These are phyloP conservation scores for Sclerotinia nivalis DNA, from an alignment of 2,329 filamentous ascomycete species.

Conservation along the genomic window DNA sequence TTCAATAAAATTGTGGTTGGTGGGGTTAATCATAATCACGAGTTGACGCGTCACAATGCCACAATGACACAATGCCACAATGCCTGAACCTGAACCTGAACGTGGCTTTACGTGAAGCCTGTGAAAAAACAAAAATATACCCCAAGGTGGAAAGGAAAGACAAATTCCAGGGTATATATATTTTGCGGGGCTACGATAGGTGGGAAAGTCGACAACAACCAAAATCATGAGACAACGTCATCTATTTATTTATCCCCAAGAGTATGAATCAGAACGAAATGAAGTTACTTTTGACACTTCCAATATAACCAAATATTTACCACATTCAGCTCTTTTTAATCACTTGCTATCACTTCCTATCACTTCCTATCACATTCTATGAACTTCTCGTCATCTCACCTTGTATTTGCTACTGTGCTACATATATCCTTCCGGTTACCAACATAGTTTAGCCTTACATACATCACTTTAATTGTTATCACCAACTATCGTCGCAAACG, in stretches of 20 bases:
- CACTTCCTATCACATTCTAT: not conserved
- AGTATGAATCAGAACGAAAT: not conserved
- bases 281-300: not conserved
- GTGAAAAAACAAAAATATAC: not conserved
- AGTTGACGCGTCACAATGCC: not conserved
- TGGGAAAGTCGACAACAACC: constrained; percentile 22
- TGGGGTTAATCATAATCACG: constrained; percentile 9
- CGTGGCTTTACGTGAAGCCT: not conserved
- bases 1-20: not conserved
- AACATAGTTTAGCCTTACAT: not conserved
- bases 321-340: not conserved
- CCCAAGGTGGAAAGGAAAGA: constrained; percentile 1
- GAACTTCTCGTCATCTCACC: not conserved
- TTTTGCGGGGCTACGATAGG: constrained; percentile 22
- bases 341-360: too few species aligned
- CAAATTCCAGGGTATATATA: not conserved
- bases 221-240: constrained; percentile 35
- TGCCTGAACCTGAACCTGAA: not conserved
- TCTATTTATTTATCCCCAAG: constrained; percentile 11
- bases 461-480: not conserved
- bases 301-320: not conserved
- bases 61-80: not conserved
- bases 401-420: not conserved
- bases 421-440: not conserved
- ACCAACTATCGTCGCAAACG: not conserved